phyloP scores from a whole-genome alignment of 177 flowering plant genomes.

The Tripterygium wilfordii region DNA sequence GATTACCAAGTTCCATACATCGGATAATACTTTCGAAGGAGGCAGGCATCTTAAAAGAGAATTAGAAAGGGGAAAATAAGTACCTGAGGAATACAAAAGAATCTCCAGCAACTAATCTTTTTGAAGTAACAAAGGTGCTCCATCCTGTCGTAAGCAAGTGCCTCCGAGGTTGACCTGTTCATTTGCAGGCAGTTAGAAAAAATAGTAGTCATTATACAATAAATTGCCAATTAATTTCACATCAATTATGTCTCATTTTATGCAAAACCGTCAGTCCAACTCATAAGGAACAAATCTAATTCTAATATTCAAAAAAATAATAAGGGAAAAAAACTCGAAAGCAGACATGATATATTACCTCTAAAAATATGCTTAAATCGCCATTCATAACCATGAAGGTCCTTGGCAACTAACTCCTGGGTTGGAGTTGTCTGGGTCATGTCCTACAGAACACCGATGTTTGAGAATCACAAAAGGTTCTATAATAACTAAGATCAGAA shows the following conservation, averaged over 20 bases:
- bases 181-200: neutral
- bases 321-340: neutral
- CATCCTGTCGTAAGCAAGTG: conserved; percentile 96
- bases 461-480: neutral
- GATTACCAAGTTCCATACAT: neutral
- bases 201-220: neutral
- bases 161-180: conserved; percentile 85
- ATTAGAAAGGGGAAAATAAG: too few species aligned
- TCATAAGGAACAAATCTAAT: too few species aligned
- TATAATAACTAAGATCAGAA: neutral
- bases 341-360: conserved; percentile 33
- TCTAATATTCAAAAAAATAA: neutral
- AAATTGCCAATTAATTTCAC: too few species aligned
- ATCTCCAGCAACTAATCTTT: conserved; percentile 91
- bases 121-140: conserved; percentile 91
- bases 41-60: too few species aligned
- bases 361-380: conserved; percentile 88
- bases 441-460: conserved; percentile 37
- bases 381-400: conserved; percentile 87
- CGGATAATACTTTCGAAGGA: too few species aligned
- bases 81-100: conserved; percentile 91
- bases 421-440: conserved; percentile 72
- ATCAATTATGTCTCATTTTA: neutral
- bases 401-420: conserved; percentile 78
- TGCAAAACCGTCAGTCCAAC: too few species aligned